Percentiles rank a stretch among this genome's conserved stretches.
phyloP scores from a whole-genome alignment of 345 rosid species.

The Brassica napus region Da-Ae NC_063442.1:15108001-15108500 shows the following conservation, averaged over 20 bases:
- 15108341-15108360: slow-evolving; percentile 53
- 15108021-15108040: background rate
- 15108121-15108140: background rate
- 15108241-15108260: background rate
- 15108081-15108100: background rate
- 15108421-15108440: slow-evolving; percentile 74
- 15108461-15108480: slow-evolving; percentile 45
- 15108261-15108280: background rate
- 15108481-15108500: slow-evolving; percentile 47
- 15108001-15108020: background rate
- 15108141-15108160: background rate
- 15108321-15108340: slow-evolving; percentile 26
- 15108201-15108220: background rate
- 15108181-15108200: background rate
- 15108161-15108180: background rate
- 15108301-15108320: background rate
- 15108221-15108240: background rate
- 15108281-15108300: background rate
- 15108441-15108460: slow-evolving; percentile 64
- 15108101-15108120: background rate
- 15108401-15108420: slow-evolving; percentile 73
- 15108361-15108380: slow-evolving; percentile 72
- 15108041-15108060: background rate
- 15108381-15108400: slow-evolving; percentile 65
- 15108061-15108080: background rate